Conservation (phyloP, 768 basidiomycete genomes). For the Tricholoma furcatifolium region DNA sequence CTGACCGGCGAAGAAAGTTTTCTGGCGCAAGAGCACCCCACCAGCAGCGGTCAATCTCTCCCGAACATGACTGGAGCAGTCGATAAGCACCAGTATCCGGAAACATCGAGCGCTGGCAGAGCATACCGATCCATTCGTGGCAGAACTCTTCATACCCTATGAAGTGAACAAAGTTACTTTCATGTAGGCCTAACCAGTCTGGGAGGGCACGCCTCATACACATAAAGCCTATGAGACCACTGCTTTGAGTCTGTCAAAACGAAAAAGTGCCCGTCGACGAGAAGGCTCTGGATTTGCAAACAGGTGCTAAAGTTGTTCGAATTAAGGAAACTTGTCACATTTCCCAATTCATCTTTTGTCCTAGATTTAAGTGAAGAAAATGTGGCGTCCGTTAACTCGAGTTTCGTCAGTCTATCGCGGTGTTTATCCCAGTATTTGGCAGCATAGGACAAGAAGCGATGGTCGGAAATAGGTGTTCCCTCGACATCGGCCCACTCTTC, state of each 20-base stretch:
- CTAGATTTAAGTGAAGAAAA: neutral
- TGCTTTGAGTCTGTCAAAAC: neutral
- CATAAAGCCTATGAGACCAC: neutral
- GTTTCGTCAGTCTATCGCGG: neutral
- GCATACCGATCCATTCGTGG: neutral
- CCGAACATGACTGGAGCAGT: neutral
- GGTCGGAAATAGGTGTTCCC: neutral
- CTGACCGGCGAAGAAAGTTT: neutral
- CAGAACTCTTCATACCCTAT: neutral
- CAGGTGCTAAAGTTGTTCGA: neutral
- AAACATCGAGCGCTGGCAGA: neutral
- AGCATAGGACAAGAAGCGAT: constrained; percentile 4
- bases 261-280: neutral
- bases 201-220: neutral
- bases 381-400: neutral
- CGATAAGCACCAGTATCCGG: neutral
- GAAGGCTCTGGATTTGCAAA: constrained; percentile 1
- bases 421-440: constrained; percentile 2
- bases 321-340: neutral
- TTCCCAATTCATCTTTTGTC: neutral
- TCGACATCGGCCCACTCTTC: neutral
- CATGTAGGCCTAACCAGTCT: neutral
- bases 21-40: neutral
- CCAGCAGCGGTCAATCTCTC: constrained; percentile 1
- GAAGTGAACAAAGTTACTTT: neutral